These are phyloP conservation scores for Xylaria digitata DNA, from an alignment of 2,329 filamentous ascomycete species.

Conservation along the genomic window DNA sequence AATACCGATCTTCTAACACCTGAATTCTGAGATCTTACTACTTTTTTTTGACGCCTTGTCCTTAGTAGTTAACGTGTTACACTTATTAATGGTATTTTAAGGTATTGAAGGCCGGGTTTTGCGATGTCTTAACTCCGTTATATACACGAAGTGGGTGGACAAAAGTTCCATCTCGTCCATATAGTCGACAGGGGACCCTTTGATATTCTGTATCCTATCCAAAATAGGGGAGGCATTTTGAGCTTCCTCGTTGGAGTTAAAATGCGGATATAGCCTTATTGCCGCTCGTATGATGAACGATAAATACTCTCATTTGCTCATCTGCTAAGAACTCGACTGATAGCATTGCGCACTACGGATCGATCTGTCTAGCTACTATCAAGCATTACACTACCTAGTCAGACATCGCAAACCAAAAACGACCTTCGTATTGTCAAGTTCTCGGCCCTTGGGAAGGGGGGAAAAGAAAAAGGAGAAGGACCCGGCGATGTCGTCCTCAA, in stretches of 20 bases:
- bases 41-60: background rate
- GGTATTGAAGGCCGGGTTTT: conserved; percentile 23
- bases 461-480: conserved; percentile 11
- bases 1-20: conserved; percentile 8
- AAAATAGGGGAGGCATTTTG: conserved; percentile 27
- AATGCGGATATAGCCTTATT: conserved; percentile 26
- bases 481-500: conserved; percentile 26
- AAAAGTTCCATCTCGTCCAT: conserved; percentile 8
- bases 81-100: conserved; percentile 6
- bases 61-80: conserved; percentile 1
- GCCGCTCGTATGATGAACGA: conserved; percentile 21
- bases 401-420: conserved; percentile 19
- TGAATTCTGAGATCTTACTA: conserved; percentile 6
- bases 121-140: conserved; percentile 21
- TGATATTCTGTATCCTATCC: conserved; percentile 22
- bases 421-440: conserved; percentile 15
- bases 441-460: background rate
- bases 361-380: conserved; percentile 15
- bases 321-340: conserved; percentile 6
- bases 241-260: conserved; percentile 21
- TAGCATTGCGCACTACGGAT: conserved; percentile 16
- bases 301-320: conserved; percentile 27
- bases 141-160: conserved; percentile 4
- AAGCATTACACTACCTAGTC: conserved; percentile 22
- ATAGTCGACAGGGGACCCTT: conserved; percentile 5